Percentiles rank a stretch among this genome's conserved stretches.
Evolutionary conservation across 805 yeast genomes (phyloP).

Genomic region (Metschnikowia proteae): DNA sequence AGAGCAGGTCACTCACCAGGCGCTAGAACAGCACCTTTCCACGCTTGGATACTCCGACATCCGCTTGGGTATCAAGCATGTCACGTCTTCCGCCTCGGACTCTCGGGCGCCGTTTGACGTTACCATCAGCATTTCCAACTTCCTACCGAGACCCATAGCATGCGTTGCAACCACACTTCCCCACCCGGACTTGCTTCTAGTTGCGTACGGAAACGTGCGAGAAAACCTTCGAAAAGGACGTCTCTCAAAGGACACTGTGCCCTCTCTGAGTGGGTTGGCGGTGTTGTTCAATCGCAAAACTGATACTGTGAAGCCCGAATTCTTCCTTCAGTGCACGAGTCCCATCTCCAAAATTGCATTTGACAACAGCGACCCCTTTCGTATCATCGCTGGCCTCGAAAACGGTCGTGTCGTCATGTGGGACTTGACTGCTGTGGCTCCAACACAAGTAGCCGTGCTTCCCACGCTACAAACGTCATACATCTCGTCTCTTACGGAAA

Average conservation of each 20-base stretch:
- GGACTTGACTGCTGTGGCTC: conserved; percentile 32
- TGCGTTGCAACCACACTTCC: conserved; percentile 10
- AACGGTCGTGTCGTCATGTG: conserved; percentile 52
- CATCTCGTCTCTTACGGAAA: conserved; percentile 7
- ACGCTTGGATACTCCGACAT: conserved; percentile 11
- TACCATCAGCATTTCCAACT: conserved; percentile 4
- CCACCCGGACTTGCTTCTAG: conserved; percentile 15
- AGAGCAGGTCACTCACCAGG: background rate
- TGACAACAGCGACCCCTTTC: conserved; percentile 33
- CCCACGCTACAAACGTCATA: conserved; percentile 19
- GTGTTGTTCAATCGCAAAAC: conserved; percentile 32
- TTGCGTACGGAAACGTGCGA: conserved; percentile 11
- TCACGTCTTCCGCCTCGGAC: background rate
- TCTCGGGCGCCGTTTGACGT: conserved; percentile 13
- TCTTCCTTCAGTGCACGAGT: conserved; percentile 39
- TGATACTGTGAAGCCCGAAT: conserved; percentile 28
- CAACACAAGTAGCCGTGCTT: conserved; percentile 15
- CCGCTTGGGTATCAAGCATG: conserved; percentile 13
- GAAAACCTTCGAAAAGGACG: background rate
- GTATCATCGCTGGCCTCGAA: conserved; percentile 46
- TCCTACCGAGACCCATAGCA: conserved; percentile 12
- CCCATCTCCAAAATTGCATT: conserved; percentile 39
- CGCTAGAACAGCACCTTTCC: conserved; percentile 1
- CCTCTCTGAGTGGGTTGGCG: conserved; percentile 24
- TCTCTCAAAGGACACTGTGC: background rate